Evolutionary conservation across 2,329 filamentous ascomycete genomes (phyloP).

Genomic region (Arthroderma sp.): DNA sequence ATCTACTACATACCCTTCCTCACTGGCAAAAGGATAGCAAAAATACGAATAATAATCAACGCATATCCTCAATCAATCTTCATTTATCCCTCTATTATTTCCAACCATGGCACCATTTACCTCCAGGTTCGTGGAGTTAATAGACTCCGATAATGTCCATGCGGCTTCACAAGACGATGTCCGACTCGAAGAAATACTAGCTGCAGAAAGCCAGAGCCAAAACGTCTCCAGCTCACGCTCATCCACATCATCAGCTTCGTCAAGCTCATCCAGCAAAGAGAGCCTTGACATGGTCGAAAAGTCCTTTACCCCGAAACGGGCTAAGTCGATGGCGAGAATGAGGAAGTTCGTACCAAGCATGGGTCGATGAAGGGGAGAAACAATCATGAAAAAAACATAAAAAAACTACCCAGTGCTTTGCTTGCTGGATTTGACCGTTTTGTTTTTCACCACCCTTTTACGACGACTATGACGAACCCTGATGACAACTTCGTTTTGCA

Average conservation of each 20-base stretch:
- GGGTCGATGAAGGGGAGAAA: not conserved
- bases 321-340: too few relatives aligned
- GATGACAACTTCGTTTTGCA: not conserved
- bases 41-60: not conserved
- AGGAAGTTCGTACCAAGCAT: not conserved
- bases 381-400: too few relatives aligned
- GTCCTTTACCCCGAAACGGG: not conserved
- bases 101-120: slow-evolving; percentile 4
- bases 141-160: slow-evolving; percentile 7
- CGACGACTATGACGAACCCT: not conserved
- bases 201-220: slow-evolving; percentile 5
- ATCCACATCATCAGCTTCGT: slow-evolving; percentile 1
- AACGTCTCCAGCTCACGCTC: not conserved
- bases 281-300: not conserved
- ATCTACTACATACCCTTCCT: too few relatives aligned
- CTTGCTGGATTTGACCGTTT: too few relatives aligned
- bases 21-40: not conserved
- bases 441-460: not conserved
- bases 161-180: slow-evolving; percentile 9
- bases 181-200: slow-evolving; percentile 11
- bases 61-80: not conserved
- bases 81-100: too few relatives aligned
- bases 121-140: slow-evolving; percentile 10
- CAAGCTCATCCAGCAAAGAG: slow-evolving; percentile 1
- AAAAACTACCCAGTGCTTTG: too few relatives aligned